Conservation (phyloP, 192 early-diverging fungal species). For the Globomyces pollinis-pini region DNA sequence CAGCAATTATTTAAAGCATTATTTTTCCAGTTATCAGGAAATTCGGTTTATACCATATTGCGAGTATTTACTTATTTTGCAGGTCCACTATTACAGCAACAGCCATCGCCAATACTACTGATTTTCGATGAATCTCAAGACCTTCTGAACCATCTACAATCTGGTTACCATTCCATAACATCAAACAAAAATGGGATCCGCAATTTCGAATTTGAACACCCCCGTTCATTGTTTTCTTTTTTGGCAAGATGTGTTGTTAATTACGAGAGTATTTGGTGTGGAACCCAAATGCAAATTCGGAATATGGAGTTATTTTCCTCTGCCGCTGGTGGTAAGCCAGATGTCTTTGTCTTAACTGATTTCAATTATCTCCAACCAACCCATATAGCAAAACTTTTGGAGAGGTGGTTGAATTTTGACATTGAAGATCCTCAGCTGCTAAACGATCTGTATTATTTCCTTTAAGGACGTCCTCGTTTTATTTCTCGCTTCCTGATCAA, state of each 20-base stretch:
- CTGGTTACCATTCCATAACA: constrained; percentile 8
- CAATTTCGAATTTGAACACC: constrained; percentile 3
- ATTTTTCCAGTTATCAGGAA: background rate
- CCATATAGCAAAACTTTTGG: background rate
- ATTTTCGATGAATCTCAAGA: constrained; percentile 21
- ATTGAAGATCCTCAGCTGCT: background rate
- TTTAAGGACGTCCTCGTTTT: background rate
- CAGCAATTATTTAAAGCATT: background rate
- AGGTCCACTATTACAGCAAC: too few relatives aligned
- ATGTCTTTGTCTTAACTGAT: constrained; percentile 5
- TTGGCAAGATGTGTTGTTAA: constrained; percentile 3
- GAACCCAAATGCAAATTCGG: constrained; percentile 17
- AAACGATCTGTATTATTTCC: background rate
- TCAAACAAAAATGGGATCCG: constrained; percentile 7
- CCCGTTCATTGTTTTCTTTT: constrained; percentile 17
- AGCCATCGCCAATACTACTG: too few relatives aligned
- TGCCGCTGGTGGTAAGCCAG: constrained; percentile 9
- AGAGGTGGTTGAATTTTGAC: background rate
- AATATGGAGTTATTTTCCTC: constrained; percentile 14
- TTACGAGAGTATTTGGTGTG: constrained; percentile 14
- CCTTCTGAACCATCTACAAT: constrained; percentile 8
- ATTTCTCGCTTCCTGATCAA: background rate
- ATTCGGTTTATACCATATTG: too few relatives aligned
- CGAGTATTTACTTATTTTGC: too few relatives aligned
- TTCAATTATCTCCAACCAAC: constrained; percentile 8